These are phyloP conservation scores for Zygnema circumcarinatum DNA, from an alignment of 139 green algal species.

Conservation along the genomic window DNA sequence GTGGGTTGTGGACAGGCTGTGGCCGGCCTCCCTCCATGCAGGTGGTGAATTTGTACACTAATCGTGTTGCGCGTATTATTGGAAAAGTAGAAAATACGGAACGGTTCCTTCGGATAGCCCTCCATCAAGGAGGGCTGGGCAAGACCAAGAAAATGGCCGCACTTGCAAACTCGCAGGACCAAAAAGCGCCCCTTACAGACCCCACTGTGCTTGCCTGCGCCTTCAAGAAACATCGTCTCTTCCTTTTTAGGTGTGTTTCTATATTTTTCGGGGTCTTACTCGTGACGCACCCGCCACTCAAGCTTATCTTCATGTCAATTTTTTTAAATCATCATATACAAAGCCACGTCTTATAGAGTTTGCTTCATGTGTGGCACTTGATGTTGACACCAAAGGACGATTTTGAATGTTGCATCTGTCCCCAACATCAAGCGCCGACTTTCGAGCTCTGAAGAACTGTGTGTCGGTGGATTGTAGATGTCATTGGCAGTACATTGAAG, in stretches of 20 bases:
- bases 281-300: background rate
- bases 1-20: background rate
- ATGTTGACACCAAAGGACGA: too few relatives aligned
- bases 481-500: too few relatives aligned
- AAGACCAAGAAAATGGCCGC: constrained; percentile 54
- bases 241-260: constrained; percentile 89
- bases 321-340: too few relatives aligned
- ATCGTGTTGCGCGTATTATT: constrained; percentile 76
- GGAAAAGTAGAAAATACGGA: constrained; percentile 95
- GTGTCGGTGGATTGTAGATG: too few relatives aligned
- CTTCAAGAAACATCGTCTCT: constrained; percentile 88
- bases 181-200: constrained; percentile 67
- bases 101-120: constrained; percentile 87
- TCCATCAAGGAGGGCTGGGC: constrained; percentile 73
- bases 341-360: too few relatives aligned
- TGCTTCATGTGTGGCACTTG: too few relatives aligned
- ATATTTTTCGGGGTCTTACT: constrained; percentile 75
- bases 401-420: too few relatives aligned
- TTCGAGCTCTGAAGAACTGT: too few relatives aligned
- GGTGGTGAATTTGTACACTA: constrained; percentile 89
- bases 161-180: constrained; percentile 26
- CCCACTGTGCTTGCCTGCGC: constrained; percentile 84
- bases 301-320: too few relatives aligned
- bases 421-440: too few relatives aligned
- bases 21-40: constrained; percentile 44